Conservation (phyloP, 805 yeast species). For the Maudiozyma pseudohumilis region DNA sequence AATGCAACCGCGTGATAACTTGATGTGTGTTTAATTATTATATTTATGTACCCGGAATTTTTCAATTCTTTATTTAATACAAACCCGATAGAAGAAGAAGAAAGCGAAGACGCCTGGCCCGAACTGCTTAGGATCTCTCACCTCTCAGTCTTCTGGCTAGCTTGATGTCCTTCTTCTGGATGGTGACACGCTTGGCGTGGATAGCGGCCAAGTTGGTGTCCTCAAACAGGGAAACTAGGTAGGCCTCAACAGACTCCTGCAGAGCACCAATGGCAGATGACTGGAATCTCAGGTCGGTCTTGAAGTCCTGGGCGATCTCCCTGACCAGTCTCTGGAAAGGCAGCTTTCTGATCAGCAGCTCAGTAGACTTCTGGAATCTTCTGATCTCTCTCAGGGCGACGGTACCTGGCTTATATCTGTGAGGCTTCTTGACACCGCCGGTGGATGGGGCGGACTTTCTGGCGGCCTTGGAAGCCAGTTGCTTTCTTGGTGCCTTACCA, state of each 20-base stretch:
- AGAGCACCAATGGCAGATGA: slow-evolving; percentile 94
- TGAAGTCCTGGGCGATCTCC: slow-evolving; percentile 91
- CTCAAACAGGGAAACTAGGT: slow-evolving; percentile 88
- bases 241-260: slow-evolving; percentile 97
- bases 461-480: slow-evolving; percentile 83
- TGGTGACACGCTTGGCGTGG: slow-evolving; percentile 97
- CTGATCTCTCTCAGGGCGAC: slow-evolving; percentile 94
- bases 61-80: slow-evolving; percentile 1
- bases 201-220: slow-evolving; percentile 97
- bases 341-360: slow-evolving; percentile 84
- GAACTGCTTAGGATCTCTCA: slow-evolving; percentile 62
- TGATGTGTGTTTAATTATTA: background rate
- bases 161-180: slow-evolving; percentile 96
- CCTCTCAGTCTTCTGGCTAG: slow-evolving; percentile 97
- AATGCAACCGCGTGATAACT: background rate
- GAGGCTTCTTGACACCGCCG: slow-evolving; percentile 89
- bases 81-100: background rate
- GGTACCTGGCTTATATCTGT: slow-evolving; percentile 95
- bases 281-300: slow-evolving; percentile 90
- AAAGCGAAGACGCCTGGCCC: background rate
- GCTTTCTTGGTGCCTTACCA: slow-evolving; percentile 94
- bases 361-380: slow-evolving; percentile 94
- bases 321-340: slow-evolving; percentile 96
- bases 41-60: slow-evolving; percentile 4
- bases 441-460: slow-evolving; percentile 86